Conservation (phyloP, 2,329 filamentous ascomycete species). For the Neospermospora avenae region DNA sequence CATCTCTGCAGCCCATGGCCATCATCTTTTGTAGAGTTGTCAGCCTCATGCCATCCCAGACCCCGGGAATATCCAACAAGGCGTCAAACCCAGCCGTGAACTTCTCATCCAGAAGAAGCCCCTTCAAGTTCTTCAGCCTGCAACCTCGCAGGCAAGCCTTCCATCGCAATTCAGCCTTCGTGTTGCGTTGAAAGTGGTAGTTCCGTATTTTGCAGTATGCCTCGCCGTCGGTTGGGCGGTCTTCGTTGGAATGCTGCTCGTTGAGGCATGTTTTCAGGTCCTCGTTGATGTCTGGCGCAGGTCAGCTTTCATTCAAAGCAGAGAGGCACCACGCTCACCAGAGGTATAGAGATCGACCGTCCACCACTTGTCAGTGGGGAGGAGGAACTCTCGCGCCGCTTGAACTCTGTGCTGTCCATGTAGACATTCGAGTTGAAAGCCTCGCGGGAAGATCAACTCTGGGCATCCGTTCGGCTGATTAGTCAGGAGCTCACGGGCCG, state of each 20-base stretch:
- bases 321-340: neutral
- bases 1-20: slow-evolving; percentile 8
- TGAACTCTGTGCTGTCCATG: neutral
- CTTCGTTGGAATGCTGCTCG: neutral
- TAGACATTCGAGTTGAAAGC: neutral
- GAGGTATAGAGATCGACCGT: neutral
- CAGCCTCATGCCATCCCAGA: slow-evolving; percentile 18
- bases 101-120: slow-evolving; percentile 4
- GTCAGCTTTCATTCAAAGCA: neutral
- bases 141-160: slow-evolving; percentile 1
- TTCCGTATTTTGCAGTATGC: neutral
- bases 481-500: slow-evolving; percentile 7
- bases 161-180: neutral
- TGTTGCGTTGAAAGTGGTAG: neutral
- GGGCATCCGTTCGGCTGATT: slow-evolving; percentile 8
- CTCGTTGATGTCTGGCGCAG: neutral
- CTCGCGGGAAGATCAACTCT: neutral
- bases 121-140: neutral
- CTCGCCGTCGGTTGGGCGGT: neutral
- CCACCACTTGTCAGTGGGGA: neutral
- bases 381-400: neutral
- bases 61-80: slow-evolving; percentile 16
- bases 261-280: neutral
- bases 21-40: slow-evolving; percentile 16
- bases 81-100: slow-evolving; percentile 15